Evolutionary conservation across 352 stramenopile genomes (phyloP).

Genomic region (Pythium apleroticum): DNA sequence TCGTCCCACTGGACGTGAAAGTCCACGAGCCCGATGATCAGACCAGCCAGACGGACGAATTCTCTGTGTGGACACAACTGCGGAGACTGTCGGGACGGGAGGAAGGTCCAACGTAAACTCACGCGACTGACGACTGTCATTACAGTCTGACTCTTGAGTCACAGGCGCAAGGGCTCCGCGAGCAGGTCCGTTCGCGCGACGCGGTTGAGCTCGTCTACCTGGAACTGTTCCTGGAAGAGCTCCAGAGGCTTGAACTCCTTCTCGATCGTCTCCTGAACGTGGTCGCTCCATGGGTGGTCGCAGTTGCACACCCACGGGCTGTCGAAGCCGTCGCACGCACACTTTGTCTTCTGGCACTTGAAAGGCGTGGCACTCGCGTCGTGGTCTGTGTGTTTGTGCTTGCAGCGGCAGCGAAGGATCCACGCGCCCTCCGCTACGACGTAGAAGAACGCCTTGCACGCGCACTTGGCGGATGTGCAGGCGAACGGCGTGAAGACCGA

Average conservation of each 20-base stretch:
- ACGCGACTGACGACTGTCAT: background rate
- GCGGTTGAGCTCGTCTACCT: slow-evolving; percentile 44
- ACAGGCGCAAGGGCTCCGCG: slow-evolving; percentile 43
- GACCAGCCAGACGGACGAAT: background rate
- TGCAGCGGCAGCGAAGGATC: slow-evolving; percentile 79
- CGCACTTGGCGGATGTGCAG: slow-evolving; percentile 57
- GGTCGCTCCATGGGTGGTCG: slow-evolving; percentile 62
- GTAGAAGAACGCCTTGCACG: slow-evolving; percentile 68
- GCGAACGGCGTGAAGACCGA: slow-evolving; percentile 42
- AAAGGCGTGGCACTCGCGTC: slow-evolving; percentile 43
- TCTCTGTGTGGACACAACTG: too few relatives aligned
- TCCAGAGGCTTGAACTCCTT: slow-evolving; percentile 52
- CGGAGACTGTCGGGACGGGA: background rate
- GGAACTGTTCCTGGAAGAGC: slow-evolving; percentile 41
- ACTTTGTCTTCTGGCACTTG: slow-evolving; percentile 55
- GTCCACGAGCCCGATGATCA: background rate
- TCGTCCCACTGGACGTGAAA: slow-evolving; percentile 1
- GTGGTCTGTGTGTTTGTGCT: slow-evolving; percentile 80
- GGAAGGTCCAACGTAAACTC: background rate
- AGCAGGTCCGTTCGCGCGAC: slow-evolving; percentile 64
- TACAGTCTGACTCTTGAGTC: slow-evolving; percentile 10
- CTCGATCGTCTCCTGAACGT: slow-evolving; percentile 51
- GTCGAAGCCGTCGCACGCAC: slow-evolving; percentile 60
- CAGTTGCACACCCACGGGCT: slow-evolving; percentile 86
- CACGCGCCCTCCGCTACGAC: slow-evolving; percentile 78